Conservation (phyloP, 139 green algal species). For the Gonium pectorale region DNA sequence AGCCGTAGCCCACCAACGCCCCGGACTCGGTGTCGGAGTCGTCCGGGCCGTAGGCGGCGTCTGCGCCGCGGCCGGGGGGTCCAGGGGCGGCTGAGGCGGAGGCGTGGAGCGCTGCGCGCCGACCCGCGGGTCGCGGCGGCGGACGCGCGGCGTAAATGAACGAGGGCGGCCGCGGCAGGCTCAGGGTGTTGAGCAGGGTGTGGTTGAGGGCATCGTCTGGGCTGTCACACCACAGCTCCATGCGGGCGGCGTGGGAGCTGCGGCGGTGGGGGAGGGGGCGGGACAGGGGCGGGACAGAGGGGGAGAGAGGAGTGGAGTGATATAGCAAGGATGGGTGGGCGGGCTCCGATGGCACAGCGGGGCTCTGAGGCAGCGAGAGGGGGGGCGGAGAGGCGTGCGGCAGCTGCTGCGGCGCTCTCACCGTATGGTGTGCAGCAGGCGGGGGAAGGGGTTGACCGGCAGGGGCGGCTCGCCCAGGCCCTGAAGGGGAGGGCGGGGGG, state of each 20-base stretch:
- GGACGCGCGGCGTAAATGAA: slow-evolving; percentile 58
- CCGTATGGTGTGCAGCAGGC: slow-evolving; percentile 62
- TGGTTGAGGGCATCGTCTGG: slow-evolving; percentile 19
- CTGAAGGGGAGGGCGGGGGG: background rate
- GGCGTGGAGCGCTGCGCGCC: no score
- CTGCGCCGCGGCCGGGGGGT: background rate
- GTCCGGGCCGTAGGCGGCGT: background rate
- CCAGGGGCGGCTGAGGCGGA: no score
- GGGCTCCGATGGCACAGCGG: no score
- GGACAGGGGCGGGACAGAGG: background rate
- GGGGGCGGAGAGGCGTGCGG: no score
- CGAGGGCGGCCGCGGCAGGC: slow-evolving; percentile 40
- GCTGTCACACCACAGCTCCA: slow-evolving; percentile 56
- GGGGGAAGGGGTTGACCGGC: slow-evolving; percentile 62
- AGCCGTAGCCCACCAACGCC: slow-evolving; percentile 50
- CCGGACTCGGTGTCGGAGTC: background rate
- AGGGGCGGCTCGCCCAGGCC: slow-evolving; percentile 54
- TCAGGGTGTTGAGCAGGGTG: slow-evolving; percentile 55
- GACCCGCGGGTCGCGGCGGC: background rate
- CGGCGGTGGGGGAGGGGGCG: background rate
- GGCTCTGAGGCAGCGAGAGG: no score
- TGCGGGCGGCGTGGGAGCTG: slow-evolving; percentile 37
- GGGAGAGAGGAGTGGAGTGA: background rate
- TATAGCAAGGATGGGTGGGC: no score
- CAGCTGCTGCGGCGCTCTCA: no score